Evolutionary conservation across 2,329 filamentous ascomycete species (phyloP).

Genomic region (Sclerotiophoma versabilis): DNA sequence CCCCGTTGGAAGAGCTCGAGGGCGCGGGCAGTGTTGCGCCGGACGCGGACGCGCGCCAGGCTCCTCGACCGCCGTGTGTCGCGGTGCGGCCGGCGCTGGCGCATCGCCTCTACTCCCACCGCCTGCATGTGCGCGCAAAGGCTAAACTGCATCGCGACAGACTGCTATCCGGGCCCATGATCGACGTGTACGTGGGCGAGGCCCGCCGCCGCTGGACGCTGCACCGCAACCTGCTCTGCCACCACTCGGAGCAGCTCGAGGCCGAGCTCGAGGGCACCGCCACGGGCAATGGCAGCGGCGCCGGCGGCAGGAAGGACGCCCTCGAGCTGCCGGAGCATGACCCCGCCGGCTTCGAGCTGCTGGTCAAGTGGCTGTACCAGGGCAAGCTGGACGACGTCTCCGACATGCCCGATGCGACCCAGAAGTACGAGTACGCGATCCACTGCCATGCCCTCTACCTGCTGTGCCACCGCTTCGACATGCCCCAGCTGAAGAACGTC

Average conservation of each 20-base stretch:
- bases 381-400: conserved; percentile 60
- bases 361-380: conserved; percentile 65
- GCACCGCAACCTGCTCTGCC: conserved; percentile 60
- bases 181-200: conserved; percentile 61
- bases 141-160: conserved; percentile 59
- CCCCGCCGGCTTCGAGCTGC: conserved; percentile 60
- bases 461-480: conserved; percentile 60
- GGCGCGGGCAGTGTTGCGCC: conserved; percentile 24
- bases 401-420: conserved; percentile 52
- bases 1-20: conserved; percentile 16
- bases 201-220: conserved; percentile 58
- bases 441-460: conserved; percentile 62
- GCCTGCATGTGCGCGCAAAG: conserved; percentile 49
- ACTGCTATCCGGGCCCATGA: conserved; percentile 60
- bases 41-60: conserved; percentile 15
- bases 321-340: conserved; percentile 60
- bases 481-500: conserved; percentile 60
- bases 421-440: conserved; percentile 63
- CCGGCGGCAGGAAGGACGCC: conserved; percentile 45
- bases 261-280: conserved; percentile 49
- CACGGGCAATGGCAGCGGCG: conserved; percentile 42
- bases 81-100: conserved; percentile 43
- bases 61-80: conserved; percentile 26
- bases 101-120: conserved; percentile 48
- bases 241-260: conserved; percentile 59